A percentile compares a stretch with the other conserved stretches of the same genome.
phyloP scores from a whole-genome alignment of 2,329 filamentous ascomycete genomes.

The Cucurbitaria berberidis region DNA sequence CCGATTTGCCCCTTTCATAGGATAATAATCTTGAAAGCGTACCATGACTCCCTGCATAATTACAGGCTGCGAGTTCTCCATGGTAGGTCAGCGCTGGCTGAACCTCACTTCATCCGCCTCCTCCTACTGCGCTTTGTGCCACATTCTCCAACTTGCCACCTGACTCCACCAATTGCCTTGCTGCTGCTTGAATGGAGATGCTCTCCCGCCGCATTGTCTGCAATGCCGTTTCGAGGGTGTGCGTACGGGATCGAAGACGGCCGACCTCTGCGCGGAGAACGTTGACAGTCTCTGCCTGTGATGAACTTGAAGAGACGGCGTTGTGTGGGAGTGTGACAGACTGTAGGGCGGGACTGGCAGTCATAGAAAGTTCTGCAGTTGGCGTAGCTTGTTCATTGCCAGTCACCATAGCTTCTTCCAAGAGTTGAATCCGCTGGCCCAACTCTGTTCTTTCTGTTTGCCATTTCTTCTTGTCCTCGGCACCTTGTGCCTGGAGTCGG shows the following conservation, averaged over 20 bases:
- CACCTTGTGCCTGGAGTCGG: slow-evolving; percentile 52
- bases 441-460: slow-evolving; percentile 49
- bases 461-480: slow-evolving; percentile 53
- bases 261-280: slow-evolving; percentile 41
- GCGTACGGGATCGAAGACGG: slow-evolving; percentile 37
- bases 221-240: slow-evolving; percentile 33
- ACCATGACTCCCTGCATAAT: not conserved
- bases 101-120: slow-evolving; percentile 1
- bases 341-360: not conserved
- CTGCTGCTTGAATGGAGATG: slow-evolving; percentile 35
- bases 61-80: not conserved
- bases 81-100: not conserved
- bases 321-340: slow-evolving; percentile 9
- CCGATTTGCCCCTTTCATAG: not conserved
- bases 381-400: slow-evolving; percentile 12
- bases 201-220: slow-evolving; percentile 37
- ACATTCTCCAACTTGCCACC: slow-evolving; percentile 33
- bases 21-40: not conserved
- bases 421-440: slow-evolving; percentile 42
- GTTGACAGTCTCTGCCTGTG: slow-evolving; percentile 35
- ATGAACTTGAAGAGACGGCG: slow-evolving; percentile 1
- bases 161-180: slow-evolving; percentile 33
- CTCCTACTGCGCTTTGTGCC: slow-evolving; percentile 7
- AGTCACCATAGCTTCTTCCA: slow-evolving; percentile 45
- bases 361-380: slow-evolving; percentile 1